These are phyloP conservation scores for Wallacemonas rigidus DNA, from an alignment of 208 protist species.

Conservation along the genomic window DNA sequence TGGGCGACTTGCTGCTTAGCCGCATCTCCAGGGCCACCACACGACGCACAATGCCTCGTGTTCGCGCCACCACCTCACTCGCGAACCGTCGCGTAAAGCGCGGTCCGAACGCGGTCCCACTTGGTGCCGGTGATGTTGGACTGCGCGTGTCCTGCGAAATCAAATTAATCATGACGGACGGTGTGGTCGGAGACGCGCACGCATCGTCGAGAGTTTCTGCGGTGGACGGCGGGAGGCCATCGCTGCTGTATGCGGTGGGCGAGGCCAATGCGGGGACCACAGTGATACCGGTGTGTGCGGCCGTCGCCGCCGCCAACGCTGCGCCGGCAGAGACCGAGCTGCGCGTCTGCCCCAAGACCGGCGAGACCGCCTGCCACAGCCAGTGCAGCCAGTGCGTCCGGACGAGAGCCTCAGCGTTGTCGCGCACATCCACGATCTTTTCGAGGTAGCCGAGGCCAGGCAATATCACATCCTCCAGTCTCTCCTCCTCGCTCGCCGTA, in stretches of 20 bases:
- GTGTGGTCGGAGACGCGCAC: neutral
- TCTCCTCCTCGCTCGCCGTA: constrained; percentile 30
- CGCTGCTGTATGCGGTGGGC: neutral
- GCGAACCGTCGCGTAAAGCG: constrained; percentile 32
- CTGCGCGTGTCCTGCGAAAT: neutral
- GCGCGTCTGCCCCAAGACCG: constrained; percentile 35
- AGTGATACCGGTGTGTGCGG: neutral
- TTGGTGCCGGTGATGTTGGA: neutral
- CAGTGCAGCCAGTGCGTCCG: constrained; percentile 77
- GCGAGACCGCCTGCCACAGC: constrained; percentile 66
- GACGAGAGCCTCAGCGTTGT: constrained; percentile 67
- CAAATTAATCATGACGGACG: neutral
- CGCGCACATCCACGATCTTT: constrained; percentile 71
- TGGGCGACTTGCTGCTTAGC: constrained; percentile 54
- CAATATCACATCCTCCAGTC: constrained; percentile 42
- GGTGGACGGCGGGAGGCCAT: neutral
- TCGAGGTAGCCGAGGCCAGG: constrained; percentile 76
- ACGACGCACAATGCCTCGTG: constrained; percentile 64
- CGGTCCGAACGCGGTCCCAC: neutral
- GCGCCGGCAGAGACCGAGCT: constrained; percentile 12
- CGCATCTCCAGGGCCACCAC: constrained; percentile 77
- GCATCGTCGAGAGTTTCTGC: neutral
- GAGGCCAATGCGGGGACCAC: neutral
- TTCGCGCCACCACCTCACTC: constrained; percentile 44
- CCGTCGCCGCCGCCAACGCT: neutral